These are phyloP conservation scores for Sedum album DNA, from an alignment of 164 flowering plant species.

Conservation along the genomic window DNA sequence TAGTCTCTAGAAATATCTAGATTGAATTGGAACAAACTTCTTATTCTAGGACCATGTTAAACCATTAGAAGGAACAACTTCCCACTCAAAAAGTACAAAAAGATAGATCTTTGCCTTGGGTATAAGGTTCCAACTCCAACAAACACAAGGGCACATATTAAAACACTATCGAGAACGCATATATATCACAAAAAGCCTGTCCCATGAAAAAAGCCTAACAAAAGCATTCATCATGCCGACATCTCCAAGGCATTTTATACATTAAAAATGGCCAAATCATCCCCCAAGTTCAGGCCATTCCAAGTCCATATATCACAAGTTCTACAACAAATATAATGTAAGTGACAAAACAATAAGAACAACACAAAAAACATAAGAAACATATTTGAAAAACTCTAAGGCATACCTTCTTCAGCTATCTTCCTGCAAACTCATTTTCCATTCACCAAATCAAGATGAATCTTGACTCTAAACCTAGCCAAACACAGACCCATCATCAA, in stretches of 20 bases:
- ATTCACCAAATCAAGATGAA: slow-evolving; percentile 6
- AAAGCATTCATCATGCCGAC: background rate
- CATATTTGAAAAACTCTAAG: background rate
- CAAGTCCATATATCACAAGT: too few relatives aligned
- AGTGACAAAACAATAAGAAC: too few relatives aligned
- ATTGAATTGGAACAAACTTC: background rate
- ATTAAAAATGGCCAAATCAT: too few relatives aligned
- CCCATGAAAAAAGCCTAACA: background rate
- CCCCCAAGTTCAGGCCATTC: too few relatives aligned
- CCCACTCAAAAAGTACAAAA: background rate
- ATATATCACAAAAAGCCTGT: background rate
- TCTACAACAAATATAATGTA: too few relatives aligned
- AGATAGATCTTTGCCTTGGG: background rate
- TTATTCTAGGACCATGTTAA: background rate
- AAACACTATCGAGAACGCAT: background rate
- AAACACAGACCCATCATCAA: background rate
- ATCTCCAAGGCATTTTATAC: background rate
- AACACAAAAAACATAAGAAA: background rate
- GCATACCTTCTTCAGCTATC: slow-evolving; percentile 2
- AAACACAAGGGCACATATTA: background rate
- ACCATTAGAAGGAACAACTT: background rate
- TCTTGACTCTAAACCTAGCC: background rate
- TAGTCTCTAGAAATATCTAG: background rate
- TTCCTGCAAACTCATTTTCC: background rate
- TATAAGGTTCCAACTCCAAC: slow-evolving; percentile 1